Evolutionary conservation across 1,139 yeast species (phyloP).

Genomic region (Protomyces inundatus): DNA sequence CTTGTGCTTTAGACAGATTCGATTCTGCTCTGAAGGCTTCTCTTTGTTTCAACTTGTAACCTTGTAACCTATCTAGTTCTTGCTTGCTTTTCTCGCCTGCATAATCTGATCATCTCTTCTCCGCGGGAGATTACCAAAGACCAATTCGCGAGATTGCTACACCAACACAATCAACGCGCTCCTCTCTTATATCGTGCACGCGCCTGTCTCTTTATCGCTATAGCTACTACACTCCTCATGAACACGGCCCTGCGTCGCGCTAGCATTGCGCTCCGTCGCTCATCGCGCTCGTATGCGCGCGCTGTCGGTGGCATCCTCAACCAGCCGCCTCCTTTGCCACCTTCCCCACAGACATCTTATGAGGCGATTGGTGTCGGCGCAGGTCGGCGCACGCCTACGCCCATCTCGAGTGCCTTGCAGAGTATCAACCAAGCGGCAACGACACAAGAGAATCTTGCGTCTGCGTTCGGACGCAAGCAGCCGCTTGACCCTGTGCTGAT

Average conservation of each 20-base stretch:
- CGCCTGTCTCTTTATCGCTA: neutral
- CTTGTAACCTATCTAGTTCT: no score
- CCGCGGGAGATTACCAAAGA: no score
- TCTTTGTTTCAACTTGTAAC: no score
- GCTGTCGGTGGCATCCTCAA: conserved; percentile 20
- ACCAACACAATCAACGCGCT: no score
- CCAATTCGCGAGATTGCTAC: no score
- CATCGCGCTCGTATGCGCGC: conserved; percentile 3
- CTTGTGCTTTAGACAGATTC: no score
- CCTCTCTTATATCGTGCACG: no score
- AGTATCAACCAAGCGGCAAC: neutral
- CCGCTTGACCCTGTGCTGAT: conserved; percentile 1
- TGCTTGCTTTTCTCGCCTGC: no score
- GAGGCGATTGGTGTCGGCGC: neutral
- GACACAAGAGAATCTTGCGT: neutral
- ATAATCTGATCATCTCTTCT: no score
- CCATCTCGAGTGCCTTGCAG: neutral
- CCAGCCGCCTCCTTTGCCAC: conserved; percentile 15
- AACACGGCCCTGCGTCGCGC: neutral
- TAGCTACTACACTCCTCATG: neutral
- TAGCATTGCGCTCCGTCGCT: neutral
- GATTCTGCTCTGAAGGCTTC: no score
- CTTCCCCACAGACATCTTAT: neutral
- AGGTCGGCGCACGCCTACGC: neutral
- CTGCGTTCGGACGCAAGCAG: conserved; percentile 1